These are phyloP conservation scores for Pichia phayaonensis DNA, from an alignment of 805 yeast species.

Conservation along the genomic window DNA sequence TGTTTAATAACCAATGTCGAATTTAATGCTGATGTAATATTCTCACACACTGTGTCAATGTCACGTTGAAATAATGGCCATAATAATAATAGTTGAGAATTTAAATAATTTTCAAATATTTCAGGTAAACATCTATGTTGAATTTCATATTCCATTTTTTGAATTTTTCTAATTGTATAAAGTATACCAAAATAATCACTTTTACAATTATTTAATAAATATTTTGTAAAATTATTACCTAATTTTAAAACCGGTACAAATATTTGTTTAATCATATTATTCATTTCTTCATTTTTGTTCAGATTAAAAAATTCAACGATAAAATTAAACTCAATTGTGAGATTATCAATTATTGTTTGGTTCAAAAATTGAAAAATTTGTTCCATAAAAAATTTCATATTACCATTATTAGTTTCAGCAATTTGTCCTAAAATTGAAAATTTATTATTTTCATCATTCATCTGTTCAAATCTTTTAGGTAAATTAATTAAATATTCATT, in stretches of 20 bases:
- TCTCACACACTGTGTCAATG: constrained; percentile 71
- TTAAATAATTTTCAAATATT: constrained; percentile 55
- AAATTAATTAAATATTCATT: constrained; percentile 50
- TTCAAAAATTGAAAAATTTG: constrained; percentile 66
- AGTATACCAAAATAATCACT: constrained; percentile 71
- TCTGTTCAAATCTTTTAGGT: constrained; percentile 52
- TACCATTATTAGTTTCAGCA: constrained; percentile 61
- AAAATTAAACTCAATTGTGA: constrained; percentile 68
- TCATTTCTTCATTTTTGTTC: constrained; percentile 34
- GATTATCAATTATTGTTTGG: constrained; percentile 67
- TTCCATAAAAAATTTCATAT: constrained; percentile 58
- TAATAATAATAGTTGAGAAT: constrained; percentile 53
- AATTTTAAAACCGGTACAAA: constrained; percentile 46
- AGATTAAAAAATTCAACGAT: constrained; percentile 61
- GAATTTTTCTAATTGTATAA: constrained; percentile 64
- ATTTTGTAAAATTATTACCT: constrained; percentile 42
- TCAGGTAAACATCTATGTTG: constrained; percentile 67
- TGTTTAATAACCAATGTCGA: constrained; percentile 29
- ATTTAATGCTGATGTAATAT: constrained; percentile 46
- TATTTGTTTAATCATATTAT: constrained; percentile 38
- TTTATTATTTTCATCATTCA: constrained; percentile 36
- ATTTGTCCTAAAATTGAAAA: constrained; percentile 75
- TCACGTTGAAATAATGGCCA: constrained; percentile 85
- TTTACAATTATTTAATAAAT: constrained; percentile 29
- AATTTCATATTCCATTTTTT: constrained; percentile 53